A percentile compares a stretch with the other conserved stretches of the same genome.
phyloP scores from a whole-genome alignment of 805 yeast species.

The Grigorovia humatica region DNA sequence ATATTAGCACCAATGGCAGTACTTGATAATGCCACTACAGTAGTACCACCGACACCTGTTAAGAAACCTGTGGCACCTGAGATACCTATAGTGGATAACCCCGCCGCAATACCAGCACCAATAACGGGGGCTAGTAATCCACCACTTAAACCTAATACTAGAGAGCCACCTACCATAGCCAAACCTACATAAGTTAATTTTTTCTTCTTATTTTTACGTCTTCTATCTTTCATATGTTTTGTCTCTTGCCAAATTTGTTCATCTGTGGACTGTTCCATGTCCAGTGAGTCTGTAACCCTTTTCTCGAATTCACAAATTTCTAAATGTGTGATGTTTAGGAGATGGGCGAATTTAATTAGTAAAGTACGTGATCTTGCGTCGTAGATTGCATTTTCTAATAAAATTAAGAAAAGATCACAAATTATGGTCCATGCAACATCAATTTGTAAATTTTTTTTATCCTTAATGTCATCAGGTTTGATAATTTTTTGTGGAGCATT shows the following conservation, averaged over 20 bases:
- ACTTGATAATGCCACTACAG: conserved; percentile 85
- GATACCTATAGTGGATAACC: conserved; percentile 87
- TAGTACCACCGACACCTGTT: conserved; percentile 96
- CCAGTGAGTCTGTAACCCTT: conserved; percentile 80
- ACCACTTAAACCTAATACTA: conserved; percentile 89
- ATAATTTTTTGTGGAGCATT: conserved; percentile 12
- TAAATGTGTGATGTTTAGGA: conserved; percentile 45
- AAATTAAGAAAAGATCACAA: conserved; percentile 77
- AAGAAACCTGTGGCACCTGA: conserved; percentile 87
- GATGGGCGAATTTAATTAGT: conserved; percentile 55
- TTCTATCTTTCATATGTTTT: conserved; percentile 57
- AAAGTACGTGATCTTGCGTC: conserved; percentile 83
- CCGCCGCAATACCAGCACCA: conserved; percentile 98
- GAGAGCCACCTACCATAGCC: conserved; percentile 93
- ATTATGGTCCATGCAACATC: conserved; percentile 90
- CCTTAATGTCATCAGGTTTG: conserved; percentile 27
- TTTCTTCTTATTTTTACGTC: conserved; percentile 53
- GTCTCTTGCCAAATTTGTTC: conserved; percentile 62
- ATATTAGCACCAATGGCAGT: conserved; percentile 84
- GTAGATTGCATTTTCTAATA: conserved; percentile 74
- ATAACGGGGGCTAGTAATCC: conserved; percentile 95
- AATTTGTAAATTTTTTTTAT: conserved; percentile 38
- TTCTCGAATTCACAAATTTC: conserved; percentile 86
- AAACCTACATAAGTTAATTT: conserved; percentile 82
- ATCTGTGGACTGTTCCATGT: conserved; percentile 73